These are phyloP conservation scores for Hypocreales sp. DNA, from an alignment of 2,329 filamentous ascomycete genomes.

Conservation along the genomic window DNA sequence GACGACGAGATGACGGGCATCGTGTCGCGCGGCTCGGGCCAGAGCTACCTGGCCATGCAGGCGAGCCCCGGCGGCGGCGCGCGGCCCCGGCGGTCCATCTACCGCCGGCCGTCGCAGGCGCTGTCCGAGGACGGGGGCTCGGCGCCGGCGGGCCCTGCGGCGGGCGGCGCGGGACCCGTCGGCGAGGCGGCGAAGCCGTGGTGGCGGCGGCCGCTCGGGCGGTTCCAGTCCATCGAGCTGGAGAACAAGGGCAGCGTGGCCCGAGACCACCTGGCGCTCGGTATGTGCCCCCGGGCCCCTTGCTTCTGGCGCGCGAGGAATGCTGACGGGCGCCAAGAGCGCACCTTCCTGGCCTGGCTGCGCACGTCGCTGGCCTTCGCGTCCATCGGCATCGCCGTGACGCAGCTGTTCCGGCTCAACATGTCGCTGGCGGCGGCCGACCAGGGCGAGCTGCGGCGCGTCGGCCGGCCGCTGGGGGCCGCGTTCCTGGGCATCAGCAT, in stretches of 20 bases:
- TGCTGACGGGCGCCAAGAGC: constrained; percentile 34
- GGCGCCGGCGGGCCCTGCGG: too few relatives aligned
- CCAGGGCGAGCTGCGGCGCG: constrained; percentile 34
- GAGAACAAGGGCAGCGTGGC: constrained; percentile 80
- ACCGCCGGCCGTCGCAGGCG: constrained; percentile 4
- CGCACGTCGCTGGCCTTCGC: constrained; percentile 70
- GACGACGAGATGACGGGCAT: constrained; percentile 27
- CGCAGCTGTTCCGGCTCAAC: constrained; percentile 74
- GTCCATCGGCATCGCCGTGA: constrained; percentile 69
- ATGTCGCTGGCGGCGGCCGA: constrained; percentile 35
- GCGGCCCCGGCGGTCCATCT: constrained; percentile 4
- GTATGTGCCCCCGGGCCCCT: constrained; percentile 25
- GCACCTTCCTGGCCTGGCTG: constrained; percentile 76
- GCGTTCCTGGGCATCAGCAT: constrained; percentile 66
- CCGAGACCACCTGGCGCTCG: constrained; percentile 65
- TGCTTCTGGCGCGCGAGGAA: background rate
- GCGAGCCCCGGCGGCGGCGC: constrained; percentile 6
- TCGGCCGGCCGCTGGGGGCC: constrained; percentile 61
- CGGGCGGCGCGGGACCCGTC: too few relatives aligned
- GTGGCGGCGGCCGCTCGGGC: constrained; percentile 32
- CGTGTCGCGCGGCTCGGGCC: constrained; percentile 15
- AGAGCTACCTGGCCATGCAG: constrained; percentile 24
- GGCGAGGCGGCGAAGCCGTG: constrained; percentile 17
- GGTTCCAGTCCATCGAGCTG: constrained; percentile 51
- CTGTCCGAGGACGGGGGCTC: constrained; percentile 3